A percentile compares a stretch with the other conserved stretches of the same genome.
Conservation (phyloP, 2,329 filamentous ascomycete species). For the Aspergillus alliaceus region DNA sequence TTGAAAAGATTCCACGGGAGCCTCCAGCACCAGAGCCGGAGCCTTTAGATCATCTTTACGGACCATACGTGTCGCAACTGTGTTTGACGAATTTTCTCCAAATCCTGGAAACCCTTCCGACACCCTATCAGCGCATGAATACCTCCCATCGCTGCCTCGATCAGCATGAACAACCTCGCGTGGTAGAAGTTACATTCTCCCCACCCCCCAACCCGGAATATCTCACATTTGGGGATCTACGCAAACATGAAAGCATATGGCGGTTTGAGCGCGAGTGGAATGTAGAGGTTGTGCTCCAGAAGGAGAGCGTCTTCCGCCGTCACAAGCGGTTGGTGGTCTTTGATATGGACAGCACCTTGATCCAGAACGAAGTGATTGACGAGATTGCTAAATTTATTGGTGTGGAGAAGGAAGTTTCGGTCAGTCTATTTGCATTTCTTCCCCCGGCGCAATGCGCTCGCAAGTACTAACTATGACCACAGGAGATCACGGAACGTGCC, state of each 20-base stretch:
- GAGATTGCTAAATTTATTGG: conserved; percentile 84
- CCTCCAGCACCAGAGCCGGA: conserved; percentile 55
- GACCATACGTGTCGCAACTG: conserved; percentile 54
- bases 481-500: conserved; percentile 82
- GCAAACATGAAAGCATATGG: conserved; percentile 79
- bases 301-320: conserved; percentile 70
- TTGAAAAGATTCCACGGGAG: conserved; percentile 55
- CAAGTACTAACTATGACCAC: conserved; percentile 9
- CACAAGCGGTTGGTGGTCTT: conserved; percentile 89
- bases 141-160: conserved; percentile 52
- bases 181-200: conserved; percentile 54
- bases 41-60: conserved; percentile 56
- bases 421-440: conserved; percentile 32
- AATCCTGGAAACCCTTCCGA: conserved; percentile 50
- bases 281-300: conserved; percentile 77
- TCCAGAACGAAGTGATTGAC: conserved; percentile 97
- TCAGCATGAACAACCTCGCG: conserved; percentile 47
- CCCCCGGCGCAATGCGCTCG: background rate
- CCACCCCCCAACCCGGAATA: conserved; percentile 51
- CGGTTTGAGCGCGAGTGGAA: conserved; percentile 87
- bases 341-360: conserved; percentile 98
- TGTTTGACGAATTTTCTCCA: conserved; percentile 58
- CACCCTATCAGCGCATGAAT: conserved; percentile 50
- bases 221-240: conserved; percentile 63
- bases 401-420: conserved; percentile 75